phyloP scores from a whole-genome alignment of 148 eudicot genomes.

The Nepenthes mirabilis region DNA sequence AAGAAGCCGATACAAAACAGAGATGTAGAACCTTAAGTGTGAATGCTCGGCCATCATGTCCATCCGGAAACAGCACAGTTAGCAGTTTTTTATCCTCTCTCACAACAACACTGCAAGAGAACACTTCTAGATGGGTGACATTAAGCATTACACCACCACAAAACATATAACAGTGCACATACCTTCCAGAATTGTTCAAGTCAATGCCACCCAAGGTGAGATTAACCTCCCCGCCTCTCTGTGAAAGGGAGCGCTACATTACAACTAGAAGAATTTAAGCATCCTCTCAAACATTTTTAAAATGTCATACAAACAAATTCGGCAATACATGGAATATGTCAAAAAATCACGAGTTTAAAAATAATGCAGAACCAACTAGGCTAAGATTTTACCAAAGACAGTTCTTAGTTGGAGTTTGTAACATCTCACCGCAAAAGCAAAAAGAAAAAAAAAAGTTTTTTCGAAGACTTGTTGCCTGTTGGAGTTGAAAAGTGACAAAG shows the following conservation, averaged over 20 bases:
- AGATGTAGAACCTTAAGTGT: constrained; percentile 62
- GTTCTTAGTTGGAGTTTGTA: too few relatives aligned
- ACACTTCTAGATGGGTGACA: constrained; percentile 7
- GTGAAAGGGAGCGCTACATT: constrained; percentile 84
- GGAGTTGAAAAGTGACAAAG: too few relatives aligned
- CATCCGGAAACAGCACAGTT: constrained; percentile 95
- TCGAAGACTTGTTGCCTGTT: too few relatives aligned
- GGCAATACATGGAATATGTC: too few relatives aligned
- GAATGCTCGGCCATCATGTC: constrained; percentile 97
- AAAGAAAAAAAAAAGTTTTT: too few relatives aligned
- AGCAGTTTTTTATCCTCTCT: constrained; percentile 93
- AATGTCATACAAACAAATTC: too few relatives aligned
- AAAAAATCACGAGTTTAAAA: too few relatives aligned
- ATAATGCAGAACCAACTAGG: too few relatives aligned
- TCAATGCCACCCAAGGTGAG: constrained; percentile 96
- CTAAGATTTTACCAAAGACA: too few relatives aligned
- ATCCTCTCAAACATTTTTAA: background rate
- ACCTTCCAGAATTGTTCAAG: constrained; percentile 99
- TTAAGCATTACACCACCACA: constrained; percentile 3
- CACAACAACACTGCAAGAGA: constrained; percentile 78
- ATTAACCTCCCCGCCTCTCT: constrained; percentile 96
- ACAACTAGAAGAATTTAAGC: constrained; percentile 7
- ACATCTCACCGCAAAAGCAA: too few relatives aligned
- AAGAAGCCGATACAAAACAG: constrained; percentile 2
- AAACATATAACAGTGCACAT: constrained; percentile 8